Evolutionary conservation across 2,329 filamentous ascomycete species (phyloP).

Genomic region (Stachybotrys chartarum): DNA sequence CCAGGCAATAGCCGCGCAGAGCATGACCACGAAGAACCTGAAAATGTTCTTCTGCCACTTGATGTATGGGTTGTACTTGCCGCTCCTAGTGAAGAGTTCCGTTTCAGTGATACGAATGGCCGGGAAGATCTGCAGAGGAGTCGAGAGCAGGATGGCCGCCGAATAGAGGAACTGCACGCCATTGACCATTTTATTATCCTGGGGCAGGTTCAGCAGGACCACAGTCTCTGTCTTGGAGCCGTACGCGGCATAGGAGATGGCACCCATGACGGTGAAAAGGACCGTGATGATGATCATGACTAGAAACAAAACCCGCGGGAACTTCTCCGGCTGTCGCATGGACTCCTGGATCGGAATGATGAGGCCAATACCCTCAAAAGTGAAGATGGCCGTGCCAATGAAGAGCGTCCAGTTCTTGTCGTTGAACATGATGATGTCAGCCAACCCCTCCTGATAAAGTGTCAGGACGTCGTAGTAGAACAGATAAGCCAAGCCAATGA

Average conservation of each 20-base stretch:
- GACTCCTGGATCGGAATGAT: conserved; percentile 98
- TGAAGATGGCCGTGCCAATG: conserved; percentile 98
- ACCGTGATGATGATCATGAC: conserved; percentile 96
- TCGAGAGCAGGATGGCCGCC: conserved; percentile 92
- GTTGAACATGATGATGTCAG: conserved; percentile 90
- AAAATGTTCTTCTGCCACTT: conserved; percentile 99
- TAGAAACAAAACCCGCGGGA: conserved; percentile 76
- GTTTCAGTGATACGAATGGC: conserved; percentile 96
- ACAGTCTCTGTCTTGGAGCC: conserved; percentile 94
- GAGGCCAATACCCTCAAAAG: conserved; percentile 93
- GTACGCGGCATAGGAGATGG: conserved; percentile 91
- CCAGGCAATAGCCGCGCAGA: conserved; percentile 87
- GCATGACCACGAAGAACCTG: conserved; percentile 83
- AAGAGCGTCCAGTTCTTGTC: conserved; percentile 89
- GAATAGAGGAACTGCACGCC: conserved; percentile 95
- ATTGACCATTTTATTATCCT: conserved; percentile 93
- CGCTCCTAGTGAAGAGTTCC: conserved; percentile 84
- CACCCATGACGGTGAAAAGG: conserved; percentile 85
- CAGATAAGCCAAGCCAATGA: conserved; percentile 84
- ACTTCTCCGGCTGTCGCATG: conserved; percentile 86
- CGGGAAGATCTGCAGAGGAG: conserved; percentile 93
- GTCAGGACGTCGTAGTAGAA: conserved; percentile 94
- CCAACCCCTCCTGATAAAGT: conserved; percentile 65
- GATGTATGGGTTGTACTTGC: conserved; percentile 97
- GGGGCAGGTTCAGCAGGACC: conserved; percentile 89